Conservation (phyloP, 2,329 filamentous ascomycete species). For the Xylaria hypoxylon region DNA sequence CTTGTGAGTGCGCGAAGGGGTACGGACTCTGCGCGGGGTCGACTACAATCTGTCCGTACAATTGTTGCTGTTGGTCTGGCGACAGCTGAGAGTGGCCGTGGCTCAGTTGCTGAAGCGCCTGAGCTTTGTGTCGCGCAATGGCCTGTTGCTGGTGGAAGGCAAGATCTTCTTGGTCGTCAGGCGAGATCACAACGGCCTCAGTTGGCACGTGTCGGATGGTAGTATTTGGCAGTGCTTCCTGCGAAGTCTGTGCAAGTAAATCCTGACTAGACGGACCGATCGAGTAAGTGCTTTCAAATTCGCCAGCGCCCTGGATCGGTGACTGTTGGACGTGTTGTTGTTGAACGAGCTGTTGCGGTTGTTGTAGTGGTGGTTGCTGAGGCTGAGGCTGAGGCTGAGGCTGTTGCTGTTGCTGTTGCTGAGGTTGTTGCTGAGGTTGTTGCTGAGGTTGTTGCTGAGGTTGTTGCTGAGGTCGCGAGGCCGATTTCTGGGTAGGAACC, state of each 20-base stretch:
- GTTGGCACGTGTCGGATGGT: conserved; percentile 63
- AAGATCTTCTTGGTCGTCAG: conserved; percentile 60
- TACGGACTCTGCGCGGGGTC: conserved; percentile 55
- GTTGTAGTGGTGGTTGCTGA: conserved; percentile 32
- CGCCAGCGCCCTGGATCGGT: conserved; percentile 59
- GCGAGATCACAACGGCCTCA: conserved; percentile 58
- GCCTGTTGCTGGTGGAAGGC: conserved; percentile 57
- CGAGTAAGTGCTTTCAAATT: conserved; percentile 54
- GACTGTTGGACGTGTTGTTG: conserved; percentile 54
- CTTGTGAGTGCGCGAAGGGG: conserved; percentile 52
- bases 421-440: conserved; percentile 42
- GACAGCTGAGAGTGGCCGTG: conserved; percentile 34
- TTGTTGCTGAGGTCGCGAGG: conserved; percentile 39
- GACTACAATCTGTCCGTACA: conserved; percentile 54
- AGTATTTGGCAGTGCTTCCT: conserved; percentile 55
- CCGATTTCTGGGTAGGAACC: conserved; percentile 43
- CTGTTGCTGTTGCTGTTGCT: conserved; percentile 34
- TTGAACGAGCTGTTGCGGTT: conserved; percentile 33
- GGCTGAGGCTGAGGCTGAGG: conserved; percentile 20
- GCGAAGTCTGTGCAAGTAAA: conserved; percentile 56
- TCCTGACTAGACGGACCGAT: conserved; percentile 56
- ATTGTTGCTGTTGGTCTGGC: conserved; percentile 53
- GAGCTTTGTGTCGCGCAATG: conserved; percentile 46
- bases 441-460: conserved; percentile 28
- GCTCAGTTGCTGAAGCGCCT: conserved; percentile 39